These are phyloP conservation scores for Aureobasidium namibiae DNA, from an alignment of 2,329 filamentous ascomycete genomes.

Conservation along the genomic window DNA sequence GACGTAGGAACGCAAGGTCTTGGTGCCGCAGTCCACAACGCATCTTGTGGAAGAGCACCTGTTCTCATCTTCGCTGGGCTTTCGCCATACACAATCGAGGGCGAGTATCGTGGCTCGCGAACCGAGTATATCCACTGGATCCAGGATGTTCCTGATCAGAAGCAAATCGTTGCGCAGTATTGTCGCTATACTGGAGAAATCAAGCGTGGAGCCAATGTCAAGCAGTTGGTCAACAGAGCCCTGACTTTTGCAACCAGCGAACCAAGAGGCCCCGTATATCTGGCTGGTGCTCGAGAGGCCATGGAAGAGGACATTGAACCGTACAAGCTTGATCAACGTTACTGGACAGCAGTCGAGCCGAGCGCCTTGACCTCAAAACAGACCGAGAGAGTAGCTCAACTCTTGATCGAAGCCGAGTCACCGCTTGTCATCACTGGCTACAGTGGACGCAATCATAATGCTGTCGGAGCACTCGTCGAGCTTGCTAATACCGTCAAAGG, in stretches of 20 bases:
- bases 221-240: conserved; percentile 81
- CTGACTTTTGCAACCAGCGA: conserved; percentile 72
- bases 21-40: conserved; percentile 71
- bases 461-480: conserved; percentile 54
- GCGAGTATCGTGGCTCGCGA: conserved; percentile 66
- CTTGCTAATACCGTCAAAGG: conserved; percentile 61
- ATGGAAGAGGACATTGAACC: conserved; percentile 79
- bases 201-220: conserved; percentile 75
- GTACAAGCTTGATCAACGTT: conserved; percentile 57
- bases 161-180: conserved; percentile 73
- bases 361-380: conserved; percentile 51
- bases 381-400: conserved; percentile 52
- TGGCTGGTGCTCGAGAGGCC: conserved; percentile 69
- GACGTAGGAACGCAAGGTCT: conserved; percentile 76
- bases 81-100: conserved; percentile 68
- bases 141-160: conserved; percentile 75
- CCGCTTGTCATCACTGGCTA: conserved; percentile 67
- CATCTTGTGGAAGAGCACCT: conserved; percentile 64
- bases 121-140: conserved; percentile 86
- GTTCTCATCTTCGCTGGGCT: conserved; percentile 72
- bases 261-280: conserved; percentile 71
- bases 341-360: conserved; percentile 64
- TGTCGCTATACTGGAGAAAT: conserved; percentile 78
- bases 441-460: conserved; percentile 57
- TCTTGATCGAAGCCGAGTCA: conserved; percentile 54